Evolutionary conservation across 129 eudicot species (phyloP), one percentile per base, ranked within the genome.

Genomic region (Logfia minima): DNA sequence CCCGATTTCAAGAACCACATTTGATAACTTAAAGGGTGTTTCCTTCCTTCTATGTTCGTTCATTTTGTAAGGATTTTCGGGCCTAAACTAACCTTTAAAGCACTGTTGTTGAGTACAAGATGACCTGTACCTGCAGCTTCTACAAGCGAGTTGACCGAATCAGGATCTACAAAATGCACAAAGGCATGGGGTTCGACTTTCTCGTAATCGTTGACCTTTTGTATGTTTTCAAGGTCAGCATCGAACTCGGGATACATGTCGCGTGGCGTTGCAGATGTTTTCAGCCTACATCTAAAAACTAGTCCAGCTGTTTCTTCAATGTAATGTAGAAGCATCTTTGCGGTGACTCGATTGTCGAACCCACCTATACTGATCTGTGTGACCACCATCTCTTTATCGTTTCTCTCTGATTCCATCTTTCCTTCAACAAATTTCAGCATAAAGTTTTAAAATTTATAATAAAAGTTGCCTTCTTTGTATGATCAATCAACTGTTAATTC

Each of bases 171-270:
- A 43, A 88, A 90, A 70, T 90, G 96, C 69, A 90, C 84, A 74
- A 85, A 90, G 4, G 96, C 96, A 78, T 90, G 96, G 21, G 92
- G 92, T 66, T 76, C 85, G 8, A 90, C 92, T 68, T 82, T 87
- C 23, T 73, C 77, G 48, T 87, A 86, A 21, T 82, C 87, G 2
- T 18, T 37, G 4, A 64, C 74, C 39, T 64, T 77, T 64, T 68
- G 77, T 8, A 84, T 51, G 6, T 26, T 67, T 13, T 78, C 80
- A 29, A 78, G 58, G 58, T 77, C 78, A 43, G 81, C 63, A 13
- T 67, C 79, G 29, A 76, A 90, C 26, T 80, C 83, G 11, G 92
- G 96, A 41, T 79, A 87, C 1, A 87, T 73, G 4, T 87, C 89
- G 2, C 79, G 86, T 26, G 96, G 96, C 19, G 96, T 87, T 16